Base-by-base conservation (phyloP, 352 stramenopile genomes). In the Pythium chondricola region DNA sequence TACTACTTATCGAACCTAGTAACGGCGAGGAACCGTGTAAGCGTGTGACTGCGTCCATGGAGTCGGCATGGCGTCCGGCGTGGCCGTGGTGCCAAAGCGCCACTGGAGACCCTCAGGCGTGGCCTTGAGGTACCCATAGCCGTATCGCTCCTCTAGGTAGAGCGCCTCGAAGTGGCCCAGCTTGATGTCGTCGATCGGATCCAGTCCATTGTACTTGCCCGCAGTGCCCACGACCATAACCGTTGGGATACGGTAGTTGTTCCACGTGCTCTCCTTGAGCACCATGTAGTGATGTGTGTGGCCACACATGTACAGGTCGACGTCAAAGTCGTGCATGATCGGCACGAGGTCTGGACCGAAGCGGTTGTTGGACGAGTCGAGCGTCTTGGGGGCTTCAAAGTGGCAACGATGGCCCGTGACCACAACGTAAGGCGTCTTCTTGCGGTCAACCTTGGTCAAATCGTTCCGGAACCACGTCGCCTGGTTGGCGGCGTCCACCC, bases 251-350 rank as follows among this genome's bases (percentile, higher is more conserved):
- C 63, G 63, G 56, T 78, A 85, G 22, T 42, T 43, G 22, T 67
- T 61, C 22, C 82, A 63, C 20, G 49, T 75, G 13, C 62, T 78
- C 21, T 68, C 69, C 20, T 88, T 71, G 31, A 84, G 83, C 48
- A 72, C 52, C 35, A 86, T 44, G 46, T 88, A 90, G 13, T 71
- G 85, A 61, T 90, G 79, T 33, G 88, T 75, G 38, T 90, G 75
- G 11, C 79, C 79, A 2, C 72, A 50, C 18, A 90, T 40, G 43
- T 85, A 87, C 30, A 90, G 59, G 32, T 90, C 76, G 0, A 90
- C 79, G 6, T 81, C 56, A 56, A 87, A 90, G 35, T 77, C 65
- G 57, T 72, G 83, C 57, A 90, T 71, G 11, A 90, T 50, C 18
- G 79, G 79, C 1, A 90, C 47, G 38, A 90, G 81, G 32, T 90